Conservation (phyloP, 2,329 filamentous ascomycete genomes). For the Aspergillus aculeatinus region DNA sequence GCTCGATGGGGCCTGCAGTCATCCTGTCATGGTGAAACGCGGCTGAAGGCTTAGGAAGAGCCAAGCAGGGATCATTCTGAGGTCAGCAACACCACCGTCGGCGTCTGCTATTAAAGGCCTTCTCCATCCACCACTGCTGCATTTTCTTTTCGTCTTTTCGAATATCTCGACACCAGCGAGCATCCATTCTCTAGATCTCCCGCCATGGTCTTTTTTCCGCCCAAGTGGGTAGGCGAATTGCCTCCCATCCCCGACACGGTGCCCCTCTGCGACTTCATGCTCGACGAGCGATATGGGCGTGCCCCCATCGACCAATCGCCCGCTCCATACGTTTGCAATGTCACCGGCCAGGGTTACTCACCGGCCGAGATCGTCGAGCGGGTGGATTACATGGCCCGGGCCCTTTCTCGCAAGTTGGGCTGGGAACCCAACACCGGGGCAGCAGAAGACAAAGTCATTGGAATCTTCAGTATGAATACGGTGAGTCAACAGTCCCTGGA, state of each 20-base stretch:
- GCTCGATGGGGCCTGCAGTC: neutral
- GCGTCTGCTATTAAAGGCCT: neutral
- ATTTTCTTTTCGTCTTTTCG: neutral
- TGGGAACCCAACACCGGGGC: constrained; percentile 12
- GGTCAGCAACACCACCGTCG: neutral
- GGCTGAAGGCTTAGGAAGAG: too few species aligned
- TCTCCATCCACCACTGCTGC: neutral
- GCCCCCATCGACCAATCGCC: neutral
- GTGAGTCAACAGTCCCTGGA: neutral
- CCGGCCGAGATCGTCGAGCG: neutral
- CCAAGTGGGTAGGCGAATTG: neutral
- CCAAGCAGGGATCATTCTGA: neutral
- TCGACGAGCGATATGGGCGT: neutral
- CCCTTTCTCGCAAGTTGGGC: constrained; percentile 5
- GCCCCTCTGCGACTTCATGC: neutral
- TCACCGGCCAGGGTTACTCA: neutral
- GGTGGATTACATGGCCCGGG: constrained; percentile 10
- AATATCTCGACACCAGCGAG: too few species aligned
- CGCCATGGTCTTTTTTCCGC: neutral
- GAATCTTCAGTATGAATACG: constrained; percentile 12
- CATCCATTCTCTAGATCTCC: neutral
- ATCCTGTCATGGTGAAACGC: too few species aligned
- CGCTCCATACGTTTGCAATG: neutral
- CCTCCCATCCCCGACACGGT: neutral
- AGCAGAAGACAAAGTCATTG: constrained; percentile 12